Conservation (phyloP, 805 yeast species). For the Lachancea mirantina region DNA sequence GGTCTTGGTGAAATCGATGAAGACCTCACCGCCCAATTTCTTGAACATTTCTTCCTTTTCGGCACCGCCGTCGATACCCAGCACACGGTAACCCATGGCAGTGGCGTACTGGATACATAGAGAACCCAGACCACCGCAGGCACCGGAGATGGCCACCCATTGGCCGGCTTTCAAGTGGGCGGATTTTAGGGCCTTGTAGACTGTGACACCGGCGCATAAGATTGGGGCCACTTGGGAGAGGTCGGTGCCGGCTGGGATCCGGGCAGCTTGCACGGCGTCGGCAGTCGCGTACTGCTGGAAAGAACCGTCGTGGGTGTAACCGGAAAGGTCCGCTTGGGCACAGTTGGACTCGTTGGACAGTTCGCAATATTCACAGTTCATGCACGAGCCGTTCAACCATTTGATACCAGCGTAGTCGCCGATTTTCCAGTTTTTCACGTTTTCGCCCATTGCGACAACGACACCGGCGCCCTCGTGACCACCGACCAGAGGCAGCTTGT, state of each 20-base stretch:
- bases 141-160: constrained; percentile 73
- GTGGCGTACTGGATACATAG: constrained; percentile 67
- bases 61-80: constrained; percentile 66
- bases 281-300: constrained; percentile 89
- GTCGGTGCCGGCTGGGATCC: constrained; percentile 66
- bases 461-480: constrained; percentile 69
- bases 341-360: constrained; percentile 55
- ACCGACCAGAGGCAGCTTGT: constrained; percentile 54
- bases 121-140: constrained; percentile 75
- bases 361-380: constrained; percentile 55
- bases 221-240: constrained; percentile 74
- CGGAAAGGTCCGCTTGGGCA: constrained; percentile 64
- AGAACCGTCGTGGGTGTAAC: constrained; percentile 85
- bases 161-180: constrained; percentile 63
- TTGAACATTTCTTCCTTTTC: constrained; percentile 49
- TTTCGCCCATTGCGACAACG: constrained; percentile 52
- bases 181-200: constrained; percentile 82
- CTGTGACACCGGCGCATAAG: constrained; percentile 88
- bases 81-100: constrained; percentile 69
- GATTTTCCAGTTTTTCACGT: constrained; percentile 50
- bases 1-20: constrained; percentile 50
- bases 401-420: constrained; percentile 62
- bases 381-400: constrained; percentile 61
- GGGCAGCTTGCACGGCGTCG: constrained; percentile 80
- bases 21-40: constrained; percentile 57